Conservation (phyloP, 345 rosid species). For the Kandelia obovata region DNA sequence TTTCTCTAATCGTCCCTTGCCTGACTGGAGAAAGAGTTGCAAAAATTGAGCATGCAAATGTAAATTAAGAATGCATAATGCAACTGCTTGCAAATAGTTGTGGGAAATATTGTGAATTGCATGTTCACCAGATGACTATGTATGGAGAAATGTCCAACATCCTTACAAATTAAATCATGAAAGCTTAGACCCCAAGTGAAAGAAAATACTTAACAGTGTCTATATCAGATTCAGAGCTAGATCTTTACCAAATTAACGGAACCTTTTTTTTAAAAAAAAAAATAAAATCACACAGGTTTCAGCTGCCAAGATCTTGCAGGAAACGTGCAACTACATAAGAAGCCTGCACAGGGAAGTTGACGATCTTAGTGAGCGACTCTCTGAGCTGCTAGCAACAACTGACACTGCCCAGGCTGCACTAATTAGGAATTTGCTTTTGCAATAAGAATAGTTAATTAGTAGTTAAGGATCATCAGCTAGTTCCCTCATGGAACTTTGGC, state of each 20-base stretch:
- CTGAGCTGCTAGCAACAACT: slow-evolving; percentile 63
- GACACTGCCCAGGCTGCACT: slow-evolving; percentile 78
- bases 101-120: no score
- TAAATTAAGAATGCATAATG: no score
- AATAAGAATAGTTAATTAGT: slow-evolving; percentile 19
- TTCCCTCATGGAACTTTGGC: neutral
- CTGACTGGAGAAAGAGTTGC: no score
- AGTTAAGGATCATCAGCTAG: neutral
- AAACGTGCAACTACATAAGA: slow-evolving; percentile 80
- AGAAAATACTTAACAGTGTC: no score
- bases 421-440: slow-evolving; percentile 62
- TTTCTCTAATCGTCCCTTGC: no score
- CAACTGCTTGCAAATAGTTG: no score
- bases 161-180: no score
- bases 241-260: neutral
- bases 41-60: no score
- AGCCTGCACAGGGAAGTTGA: slow-evolving; percentile 75
- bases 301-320: slow-evolving; percentile 66
- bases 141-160: no score
- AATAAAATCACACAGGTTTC: slow-evolving; percentile 42
- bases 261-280: no score
- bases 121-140: no score
- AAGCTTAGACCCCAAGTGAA: no score
- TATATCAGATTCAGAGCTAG: neutral
- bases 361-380: slow-evolving; percentile 71